Evolutionary conservation across 257 asterid genomes (phyloP), one percentile per base, ranked within the genome.

Genomic region (Capsicum rhomboideum): DNA sequence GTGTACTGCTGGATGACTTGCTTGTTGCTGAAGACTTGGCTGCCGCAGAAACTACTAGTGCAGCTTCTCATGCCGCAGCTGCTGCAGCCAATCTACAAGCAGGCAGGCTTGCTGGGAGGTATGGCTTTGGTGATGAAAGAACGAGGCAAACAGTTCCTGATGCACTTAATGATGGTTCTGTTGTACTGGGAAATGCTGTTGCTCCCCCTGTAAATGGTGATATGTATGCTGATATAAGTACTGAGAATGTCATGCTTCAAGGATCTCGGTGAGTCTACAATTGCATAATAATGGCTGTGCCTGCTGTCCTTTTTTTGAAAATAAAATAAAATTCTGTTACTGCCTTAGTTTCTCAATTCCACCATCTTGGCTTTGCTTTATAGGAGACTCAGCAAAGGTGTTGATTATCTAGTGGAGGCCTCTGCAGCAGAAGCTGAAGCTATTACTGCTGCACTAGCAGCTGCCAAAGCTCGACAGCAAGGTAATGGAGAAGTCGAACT

Each of bases 381-480:
- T 88, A 91, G 98, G 87, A 94, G 95, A 87, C 89, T 90, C 83
- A 97, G 95, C 90, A 92, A 93, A 89, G 99, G 99, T 81, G 98
- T 93, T 54, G 98, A 97, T 49, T 97, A 95, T 91, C 88, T 97
- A 85, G 99, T 97, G 87, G 98, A 97, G 90, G 99, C 99, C 46
- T 86, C 99, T n/a, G 98, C 99, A 40, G 99, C 99, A n/a, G 99
- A 97, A 89, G 99, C 99, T 69, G 98, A 97, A 91, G 99, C 99
- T 82, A 97, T 97, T 78, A 92, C 89, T 86, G 99, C 99, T 21
- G 89, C 99, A 67, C 79, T 97, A 85, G 99, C 99, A 50, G 99
- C 99, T 86, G 99, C 99, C 56, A 97, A 95, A 90, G 99, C 99
- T 88, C 94, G 99, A 37, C 98, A 77, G 59, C 81, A 96, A 87